These are phyloP conservation scores for Setaria viridis DNA, from an alignment of 202 grass and related monocot genomes.

Conservation along the genomic window DNA sequence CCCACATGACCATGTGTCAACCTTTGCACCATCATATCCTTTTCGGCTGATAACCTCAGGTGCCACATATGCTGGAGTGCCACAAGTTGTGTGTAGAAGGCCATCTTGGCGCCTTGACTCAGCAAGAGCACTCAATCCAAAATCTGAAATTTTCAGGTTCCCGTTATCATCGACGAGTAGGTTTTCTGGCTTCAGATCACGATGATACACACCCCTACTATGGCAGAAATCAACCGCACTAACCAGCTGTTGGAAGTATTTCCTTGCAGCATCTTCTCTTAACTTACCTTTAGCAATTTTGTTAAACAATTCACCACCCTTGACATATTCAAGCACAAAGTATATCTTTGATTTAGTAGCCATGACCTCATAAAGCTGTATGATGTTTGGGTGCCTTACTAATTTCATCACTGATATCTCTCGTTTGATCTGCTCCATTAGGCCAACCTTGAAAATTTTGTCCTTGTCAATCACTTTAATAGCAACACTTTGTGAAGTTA, in stretches of 20 bases:
- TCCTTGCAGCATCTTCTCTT: constrained; percentile 78
- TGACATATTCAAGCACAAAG: constrained; percentile 81
- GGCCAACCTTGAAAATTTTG: constrained; percentile 79
- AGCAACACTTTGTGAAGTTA: constrained; percentile 71
- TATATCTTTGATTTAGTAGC: constrained; percentile 91
- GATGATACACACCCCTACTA: constrained; percentile 82
- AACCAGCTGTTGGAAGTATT: constrained; percentile 87
- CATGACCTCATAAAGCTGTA: constrained; percentile 88
- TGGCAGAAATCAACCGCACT: constrained; percentile 91
- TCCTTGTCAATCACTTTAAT: constrained; percentile 92
- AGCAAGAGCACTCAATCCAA: constrained; percentile 81
- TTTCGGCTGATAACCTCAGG: constrained; percentile 86
- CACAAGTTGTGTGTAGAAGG: constrained; percentile 84
- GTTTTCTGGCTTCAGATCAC: constrained; percentile 89
- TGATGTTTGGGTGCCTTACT: constrained; percentile 74
- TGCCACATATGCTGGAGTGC: constrained; percentile 86
- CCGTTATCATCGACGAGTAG: constrained; percentile 82
- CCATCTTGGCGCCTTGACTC: constrained; percentile 78
- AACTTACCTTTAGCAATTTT: constrained; percentile 72
- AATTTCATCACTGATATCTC: constrained; percentile 88
- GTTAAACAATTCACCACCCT: constrained; percentile 84
- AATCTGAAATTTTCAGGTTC: constrained; percentile 87
- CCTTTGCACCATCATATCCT: constrained; percentile 89
- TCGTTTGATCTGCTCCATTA: constrained; percentile 86
- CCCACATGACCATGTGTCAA: constrained; percentile 89